Conservation (phyloP, 2,329 filamentous ascomycete species). For the Capronia coronata region DNA sequence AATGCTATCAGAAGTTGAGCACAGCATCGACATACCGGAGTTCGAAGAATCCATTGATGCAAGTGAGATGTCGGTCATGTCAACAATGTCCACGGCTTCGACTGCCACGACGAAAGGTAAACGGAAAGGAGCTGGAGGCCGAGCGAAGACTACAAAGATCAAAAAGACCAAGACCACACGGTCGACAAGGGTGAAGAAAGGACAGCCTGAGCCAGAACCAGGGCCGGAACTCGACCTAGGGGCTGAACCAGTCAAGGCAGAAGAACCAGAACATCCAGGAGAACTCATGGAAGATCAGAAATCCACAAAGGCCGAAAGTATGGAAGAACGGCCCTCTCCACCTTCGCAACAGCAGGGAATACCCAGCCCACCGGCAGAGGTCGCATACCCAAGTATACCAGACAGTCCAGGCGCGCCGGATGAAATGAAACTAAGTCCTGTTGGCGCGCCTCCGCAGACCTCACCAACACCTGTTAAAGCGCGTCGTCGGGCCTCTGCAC, state of each 20-base stretch:
- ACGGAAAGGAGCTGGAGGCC: slow-evolving; percentile 35
- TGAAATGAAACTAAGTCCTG: slow-evolving; percentile 11
- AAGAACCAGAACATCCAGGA: slow-evolving; percentile 4
- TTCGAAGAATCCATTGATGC: slow-evolving; percentile 51
- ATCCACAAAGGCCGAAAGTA: neutral
- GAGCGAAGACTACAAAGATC: slow-evolving; percentile 34
- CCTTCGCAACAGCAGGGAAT: slow-evolving; percentile 36
- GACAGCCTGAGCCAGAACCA: slow-evolving; percentile 25
- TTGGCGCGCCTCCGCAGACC: slow-evolving; percentile 11
- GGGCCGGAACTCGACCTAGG: slow-evolving; percentile 31
- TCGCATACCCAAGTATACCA: slow-evolving; percentile 18
- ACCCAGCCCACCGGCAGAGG: slow-evolving; percentile 6
- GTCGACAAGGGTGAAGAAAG: slow-evolving; percentile 23
- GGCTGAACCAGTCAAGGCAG: slow-evolving; percentile 24
- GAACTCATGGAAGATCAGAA: neutral
- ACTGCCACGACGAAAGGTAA: slow-evolving; percentile 44
- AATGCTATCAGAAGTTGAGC: slow-evolving; percentile 38
- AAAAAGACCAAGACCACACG: slow-evolving; percentile 31
- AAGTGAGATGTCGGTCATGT: slow-evolving; percentile 45
- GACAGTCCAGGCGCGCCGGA: slow-evolving; percentile 11
- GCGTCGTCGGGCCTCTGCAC: slow-evolving; percentile 1
- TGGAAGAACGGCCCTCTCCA: slow-evolving; percentile 30
- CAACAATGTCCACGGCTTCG: slow-evolving; percentile 31
- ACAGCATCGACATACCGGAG: slow-evolving; percentile 32
- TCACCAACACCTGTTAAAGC: slow-evolving; percentile 17